Base-by-base conservation (phyloP, 371 early-diverging fungal genomes). In the Syncephalastrum contaminatum region DNA sequence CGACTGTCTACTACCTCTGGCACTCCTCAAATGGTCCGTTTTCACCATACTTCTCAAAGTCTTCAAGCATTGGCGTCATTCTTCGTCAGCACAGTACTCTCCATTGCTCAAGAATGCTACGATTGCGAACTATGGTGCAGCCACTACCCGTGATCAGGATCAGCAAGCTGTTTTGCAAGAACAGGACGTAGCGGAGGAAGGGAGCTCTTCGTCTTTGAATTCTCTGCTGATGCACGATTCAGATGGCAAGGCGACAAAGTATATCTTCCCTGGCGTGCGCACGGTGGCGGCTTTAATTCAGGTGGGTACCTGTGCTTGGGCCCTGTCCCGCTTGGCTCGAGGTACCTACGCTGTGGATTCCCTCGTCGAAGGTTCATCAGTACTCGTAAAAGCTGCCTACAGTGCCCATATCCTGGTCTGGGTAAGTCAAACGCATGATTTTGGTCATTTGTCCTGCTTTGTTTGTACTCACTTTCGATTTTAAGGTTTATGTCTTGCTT, bases 401-500 rank as follows among this genome's bases (percentile, higher is more conserved):
- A 42, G 20, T 22, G 40, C 50, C n/a, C 40, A 44, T 19, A 13
- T 54, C 15, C 18, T 61, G 4, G 56, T 62, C 51, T 69, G 69
- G 69, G 69, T 69, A 64, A 53, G 56, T 42, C 3, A 13, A 4
- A 44, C 18, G 36, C 3, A 50, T 30, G 58, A 21, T 54, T 20
- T 41, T n/a, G 22, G 25, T 25, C 12, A 27, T 4, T 45, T 15
- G 13, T 47, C 14, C 36, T 18, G 10, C 44, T 19, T 49, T 19
- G 16, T 16, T 40, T 30, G 36, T 30, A 8, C 36, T 30, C 36
- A 30, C 25, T 25, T 12, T 6, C 36, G 0, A 2, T 8, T 10
- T 5, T 30, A 30, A 75, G 76, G 51, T 46, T 6, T 66, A 64
- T 52, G 50, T 63, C n/a, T 53, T 58, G 5, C 6, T 66, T 8